Conservation (phyloP, 768 basidiomycete genomes). For the Lactifluus subvellereus region DNA sequence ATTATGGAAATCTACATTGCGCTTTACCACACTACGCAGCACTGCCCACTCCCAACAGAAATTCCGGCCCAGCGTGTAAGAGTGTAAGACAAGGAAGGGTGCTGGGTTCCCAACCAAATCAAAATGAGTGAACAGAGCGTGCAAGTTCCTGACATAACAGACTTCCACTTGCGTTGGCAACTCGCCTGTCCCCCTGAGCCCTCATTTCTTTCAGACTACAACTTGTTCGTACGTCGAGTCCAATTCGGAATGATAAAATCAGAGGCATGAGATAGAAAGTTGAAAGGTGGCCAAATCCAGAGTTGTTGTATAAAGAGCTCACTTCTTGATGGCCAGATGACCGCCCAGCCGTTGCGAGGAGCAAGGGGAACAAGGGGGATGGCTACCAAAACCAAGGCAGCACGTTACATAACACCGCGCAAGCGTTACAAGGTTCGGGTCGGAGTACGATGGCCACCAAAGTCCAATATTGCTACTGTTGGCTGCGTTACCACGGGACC, state of each 20-base stretch:
- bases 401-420: conserved; percentile 1
- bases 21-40: background rate
- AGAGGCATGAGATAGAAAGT: background rate
- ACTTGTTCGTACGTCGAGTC: background rate
- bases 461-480: conserved; percentile 6
- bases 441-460: background rate
- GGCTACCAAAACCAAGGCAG: background rate
- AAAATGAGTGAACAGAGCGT: background rate
- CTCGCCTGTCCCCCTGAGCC: background rate
- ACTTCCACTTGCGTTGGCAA: background rate
- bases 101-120: background rate
- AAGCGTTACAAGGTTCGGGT: conserved; percentile 9
- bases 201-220: background rate
- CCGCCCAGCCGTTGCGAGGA: background rate
- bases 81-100: background rate
- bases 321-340: background rate
- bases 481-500: conserved; percentile 5
- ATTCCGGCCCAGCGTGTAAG: background rate
- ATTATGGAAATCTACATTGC: conserved; percentile 3
- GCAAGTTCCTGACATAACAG: background rate
- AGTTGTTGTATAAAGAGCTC: background rate
- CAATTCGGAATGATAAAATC: background rate
- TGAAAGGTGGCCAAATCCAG: conserved; percentile 14
- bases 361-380: background rate
- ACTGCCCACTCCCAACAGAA: background rate